phyloP scores from a whole-genome alignment of 2,329 filamentous ascomycete species.

The Epichloe sylvatica region DNA sequence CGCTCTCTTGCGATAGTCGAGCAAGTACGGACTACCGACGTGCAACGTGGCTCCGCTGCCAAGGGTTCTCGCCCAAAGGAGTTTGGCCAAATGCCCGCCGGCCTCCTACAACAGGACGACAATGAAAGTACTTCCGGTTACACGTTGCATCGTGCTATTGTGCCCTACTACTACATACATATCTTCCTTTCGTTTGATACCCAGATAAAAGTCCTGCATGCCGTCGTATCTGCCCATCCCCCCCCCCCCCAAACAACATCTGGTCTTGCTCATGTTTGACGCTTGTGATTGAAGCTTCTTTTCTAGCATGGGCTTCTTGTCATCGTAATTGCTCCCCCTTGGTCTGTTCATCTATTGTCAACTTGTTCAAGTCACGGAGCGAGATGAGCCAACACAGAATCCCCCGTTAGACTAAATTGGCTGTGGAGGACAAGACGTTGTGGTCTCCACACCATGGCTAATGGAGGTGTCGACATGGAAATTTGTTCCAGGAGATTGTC shows the following conservation, averaged over 20 bases:
- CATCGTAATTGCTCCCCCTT: background rate
- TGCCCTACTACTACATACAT: too few species aligned
- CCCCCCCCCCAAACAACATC: too few species aligned
- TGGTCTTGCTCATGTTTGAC: too few species aligned
- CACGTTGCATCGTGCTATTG: background rate
- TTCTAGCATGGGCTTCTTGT: too few species aligned
- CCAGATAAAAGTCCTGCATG: too few species aligned
- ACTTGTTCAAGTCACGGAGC: background rate
- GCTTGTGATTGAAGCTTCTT: too few species aligned
- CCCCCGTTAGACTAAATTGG: background rate
- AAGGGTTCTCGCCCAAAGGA: background rate
- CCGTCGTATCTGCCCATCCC: too few species aligned
- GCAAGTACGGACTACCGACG: constrained; percentile 5
- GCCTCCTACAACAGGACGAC: too few species aligned
- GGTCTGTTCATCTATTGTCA: background rate
- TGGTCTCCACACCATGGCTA: background rate
- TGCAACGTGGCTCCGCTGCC: constrained; percentile 23
- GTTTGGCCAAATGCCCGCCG: too few species aligned
- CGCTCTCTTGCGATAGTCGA: background rate
- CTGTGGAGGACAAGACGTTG: background rate
- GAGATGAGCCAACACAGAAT: constrained; percentile 1
- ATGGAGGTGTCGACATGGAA: background rate
- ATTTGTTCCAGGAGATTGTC: background rate
- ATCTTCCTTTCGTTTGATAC: too few species aligned
- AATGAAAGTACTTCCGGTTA: background rate